phyloP scores from a whole-genome alignment of 805 yeast genomes.

The Metschnikowia hibisci region DNA sequence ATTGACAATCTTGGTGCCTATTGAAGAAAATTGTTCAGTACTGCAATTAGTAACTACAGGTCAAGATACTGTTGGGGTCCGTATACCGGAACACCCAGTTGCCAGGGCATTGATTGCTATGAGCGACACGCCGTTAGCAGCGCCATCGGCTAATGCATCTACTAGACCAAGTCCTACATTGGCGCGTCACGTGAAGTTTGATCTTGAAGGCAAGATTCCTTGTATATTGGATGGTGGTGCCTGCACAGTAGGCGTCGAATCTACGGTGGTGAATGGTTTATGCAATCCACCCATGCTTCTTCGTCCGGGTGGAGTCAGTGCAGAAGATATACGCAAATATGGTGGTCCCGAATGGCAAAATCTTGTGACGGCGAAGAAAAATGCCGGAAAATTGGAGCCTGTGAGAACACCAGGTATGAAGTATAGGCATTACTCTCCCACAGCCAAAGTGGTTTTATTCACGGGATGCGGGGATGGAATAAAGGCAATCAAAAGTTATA shows the following conservation, averaged over 20 bases:
- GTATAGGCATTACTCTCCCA: constrained; percentile 91
- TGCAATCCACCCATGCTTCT: constrained; percentile 79
- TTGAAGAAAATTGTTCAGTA: constrained; percentile 43
- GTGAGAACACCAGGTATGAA: constrained; percentile 98
- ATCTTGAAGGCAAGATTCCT: constrained; percentile 76
- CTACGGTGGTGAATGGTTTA: constrained; percentile 91
- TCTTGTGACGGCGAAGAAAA: constrained; percentile 59
- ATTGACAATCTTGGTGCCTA: constrained; percentile 77
- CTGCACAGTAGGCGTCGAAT: constrained; percentile 85
- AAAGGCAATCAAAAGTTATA: constrained; percentile 27
- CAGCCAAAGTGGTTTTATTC: constrained; percentile 73
- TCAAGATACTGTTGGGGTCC: constrained; percentile 86
- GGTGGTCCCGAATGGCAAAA: constrained; percentile 72
- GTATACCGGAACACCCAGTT: constrained; percentile 82
- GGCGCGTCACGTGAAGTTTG: constrained; percentile 82
- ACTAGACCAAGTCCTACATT: constrained; percentile 91
- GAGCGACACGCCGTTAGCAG: constrained; percentile 88
- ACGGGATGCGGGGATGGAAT: constrained; percentile 45
- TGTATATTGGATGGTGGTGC: constrained; percentile 87
- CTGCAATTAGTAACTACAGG: constrained; percentile 79
- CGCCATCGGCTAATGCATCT: constrained; percentile 96
- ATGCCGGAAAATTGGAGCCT: constrained; percentile 61
- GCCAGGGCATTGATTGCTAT: constrained; percentile 86
- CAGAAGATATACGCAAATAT: constrained; percentile 61
- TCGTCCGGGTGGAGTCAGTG: constrained; percentile 90